Evolutionary conservation across 306 rosid genomes (phyloP).

Genomic region (Quercus glauca): DNA sequence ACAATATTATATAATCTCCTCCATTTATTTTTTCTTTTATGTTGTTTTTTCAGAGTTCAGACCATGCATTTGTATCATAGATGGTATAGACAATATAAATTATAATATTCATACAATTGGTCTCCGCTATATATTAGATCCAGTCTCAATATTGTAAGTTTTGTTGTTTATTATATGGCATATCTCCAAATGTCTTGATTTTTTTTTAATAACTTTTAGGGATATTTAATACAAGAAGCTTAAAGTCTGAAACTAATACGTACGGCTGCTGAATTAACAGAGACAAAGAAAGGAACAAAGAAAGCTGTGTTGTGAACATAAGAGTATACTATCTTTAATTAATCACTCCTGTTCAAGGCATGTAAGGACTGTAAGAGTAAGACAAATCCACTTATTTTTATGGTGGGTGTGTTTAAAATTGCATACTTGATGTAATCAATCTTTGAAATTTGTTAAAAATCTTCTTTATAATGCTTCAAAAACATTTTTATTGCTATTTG

Average conservation of each 20-base stretch:
- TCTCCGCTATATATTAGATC: neutral
- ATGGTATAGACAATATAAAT: too few relatives aligned
- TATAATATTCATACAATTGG: neutral
- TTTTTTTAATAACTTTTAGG: neutral
- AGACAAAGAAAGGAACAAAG: slow-evolving; percentile 25
- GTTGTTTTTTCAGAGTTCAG: too few relatives aligned
- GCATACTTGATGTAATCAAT: too few relatives aligned
- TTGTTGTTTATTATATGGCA: neutral
- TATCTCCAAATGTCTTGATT: neutral
- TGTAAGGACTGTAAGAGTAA: neutral
- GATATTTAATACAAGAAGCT: neutral
- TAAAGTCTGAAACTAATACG: neutral
- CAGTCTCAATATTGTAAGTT: neutral
- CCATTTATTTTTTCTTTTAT: too few relatives aligned
- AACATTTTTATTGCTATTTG: too few relatives aligned
- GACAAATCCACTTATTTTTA: neutral
- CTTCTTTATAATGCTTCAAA: too few relatives aligned
- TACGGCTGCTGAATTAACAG: slow-evolving; percentile 21
- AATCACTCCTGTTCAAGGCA: neutral
- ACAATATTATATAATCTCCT: neutral
- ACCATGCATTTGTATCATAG: too few relatives aligned
- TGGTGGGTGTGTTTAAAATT: too few relatives aligned
- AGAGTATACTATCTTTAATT: neutral
- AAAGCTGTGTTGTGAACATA: slow-evolving; percentile 19
- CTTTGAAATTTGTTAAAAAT: too few relatives aligned